phyloP scores from a whole-genome alignment of 2,329 filamentous ascomycete species.

The Lecanicillium sp. region DNA sequence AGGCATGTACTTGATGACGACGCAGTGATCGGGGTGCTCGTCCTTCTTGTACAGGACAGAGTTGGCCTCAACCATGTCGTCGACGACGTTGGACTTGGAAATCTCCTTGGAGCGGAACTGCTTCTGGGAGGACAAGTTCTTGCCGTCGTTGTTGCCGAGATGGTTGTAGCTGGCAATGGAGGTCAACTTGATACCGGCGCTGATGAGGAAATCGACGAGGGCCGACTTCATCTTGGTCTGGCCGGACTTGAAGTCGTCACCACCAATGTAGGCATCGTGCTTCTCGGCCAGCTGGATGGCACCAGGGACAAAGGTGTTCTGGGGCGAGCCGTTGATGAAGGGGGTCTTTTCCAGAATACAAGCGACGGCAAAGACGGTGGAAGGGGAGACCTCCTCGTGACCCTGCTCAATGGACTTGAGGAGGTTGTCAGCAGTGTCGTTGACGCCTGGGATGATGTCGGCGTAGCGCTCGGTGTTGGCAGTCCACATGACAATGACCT shows the following conservation, averaged over 20 bases:
- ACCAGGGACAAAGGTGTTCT: slow-evolving; percentile 97
- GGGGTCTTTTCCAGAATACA: slow-evolving; percentile 83
- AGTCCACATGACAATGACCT: slow-evolving; percentile 96
- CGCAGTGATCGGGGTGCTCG: slow-evolving; percentile 95
- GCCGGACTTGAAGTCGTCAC: slow-evolving; percentile 99
- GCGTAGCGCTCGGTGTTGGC: slow-evolving; percentile 98
- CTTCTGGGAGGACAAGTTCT: slow-evolving; percentile 94
- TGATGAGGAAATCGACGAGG: slow-evolving; percentile 97
- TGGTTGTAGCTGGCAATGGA: slow-evolving; percentile 99
- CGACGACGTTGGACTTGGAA: slow-evolving; percentile 97
- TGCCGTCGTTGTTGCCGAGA: slow-evolving; percentile 98
- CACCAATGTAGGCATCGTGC: slow-evolving; percentile 85
- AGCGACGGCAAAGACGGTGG: slow-evolving; percentile 91
- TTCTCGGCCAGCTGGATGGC: slow-evolving; percentile 82
- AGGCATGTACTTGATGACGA: slow-evolving; percentile 99
- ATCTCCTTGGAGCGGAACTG: slow-evolving; percentile 99
- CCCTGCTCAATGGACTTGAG: slow-evolving; percentile 79
- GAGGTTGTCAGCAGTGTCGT: slow-evolving; percentile 94
- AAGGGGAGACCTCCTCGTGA: slow-evolving; percentile 87
- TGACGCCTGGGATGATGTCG: slow-evolving; percentile 79
- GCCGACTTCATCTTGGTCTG: slow-evolving; percentile 99
- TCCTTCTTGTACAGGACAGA: slow-evolving; percentile 79
- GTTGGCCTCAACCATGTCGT: slow-evolving; percentile 99
- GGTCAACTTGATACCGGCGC: slow-evolving; percentile 95
- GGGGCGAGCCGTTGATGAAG: slow-evolving; percentile 98